Evolutionary conservation across 2,329 filamentous ascomycete genomes (phyloP), one percentile per base, ranked within the genome.

Genomic region (Microascus cirrosus): DNA sequence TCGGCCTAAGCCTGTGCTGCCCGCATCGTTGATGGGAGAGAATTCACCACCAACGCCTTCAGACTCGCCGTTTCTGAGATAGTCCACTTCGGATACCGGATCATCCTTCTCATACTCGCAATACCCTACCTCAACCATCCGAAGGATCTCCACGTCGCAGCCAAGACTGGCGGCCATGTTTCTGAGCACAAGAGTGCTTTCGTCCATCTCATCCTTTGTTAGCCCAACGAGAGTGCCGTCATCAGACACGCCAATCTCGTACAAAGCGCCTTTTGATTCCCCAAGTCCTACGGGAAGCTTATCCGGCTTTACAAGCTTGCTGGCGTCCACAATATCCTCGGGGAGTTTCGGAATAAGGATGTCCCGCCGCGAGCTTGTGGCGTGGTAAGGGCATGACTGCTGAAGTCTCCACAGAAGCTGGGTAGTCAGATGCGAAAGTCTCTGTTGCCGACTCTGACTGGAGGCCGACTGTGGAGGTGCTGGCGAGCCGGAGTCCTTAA

Each of bases 171-270:
- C 88, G 42, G 94, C 93, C 93, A 99, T 99, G 55, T 89, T 84
- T 60, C 85, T 83, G 42, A 99, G 73, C 59, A 92, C 96, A 50
- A 81, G 81, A 60, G 97, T 77, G 68, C 91, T 96, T 71, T 97
- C 93, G 61, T 93, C 83, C 78, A 99, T 83, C 71, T 99, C 94
- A 67, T 96, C 91, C 62, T 89, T 84, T 2, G 90, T 89, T 53
- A 99, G 76, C 0, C 94, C 94, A 50, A 96, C 83, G 59, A 99
- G 84, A 0, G 87, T 90, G 8, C 94, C 94, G 73, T 97, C 91
- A 69, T 99, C 94, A 32, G 92, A 88, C 11, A 99, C 91, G 0
- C 94, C 94, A 69, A 99, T 95, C 70, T 99, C 93, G 65, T 99
- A 99, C 55, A 97, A 72, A 1, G 94, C 94, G 5, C 94, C 94